Conservation (phyloP, 2,329 filamentous ascomycete species). For the Neurospora crassa region DNA sequence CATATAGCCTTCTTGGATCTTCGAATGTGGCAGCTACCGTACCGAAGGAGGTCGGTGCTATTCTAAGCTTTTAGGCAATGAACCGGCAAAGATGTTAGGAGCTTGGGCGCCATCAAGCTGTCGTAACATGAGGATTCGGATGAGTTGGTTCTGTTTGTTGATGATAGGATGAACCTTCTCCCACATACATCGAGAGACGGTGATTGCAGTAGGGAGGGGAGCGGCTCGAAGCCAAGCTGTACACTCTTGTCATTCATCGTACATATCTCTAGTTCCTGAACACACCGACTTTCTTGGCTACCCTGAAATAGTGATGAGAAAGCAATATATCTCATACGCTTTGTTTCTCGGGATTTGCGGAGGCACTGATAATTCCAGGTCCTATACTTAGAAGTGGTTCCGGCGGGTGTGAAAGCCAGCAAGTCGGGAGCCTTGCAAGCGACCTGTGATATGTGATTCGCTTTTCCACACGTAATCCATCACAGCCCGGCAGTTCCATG, state of each 20-base stretch:
- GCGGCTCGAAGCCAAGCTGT: background rate
- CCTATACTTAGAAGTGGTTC: background rate
- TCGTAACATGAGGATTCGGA: background rate
- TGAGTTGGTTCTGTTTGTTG: background rate
- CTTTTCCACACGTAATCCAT: background rate
- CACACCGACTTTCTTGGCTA: background rate
- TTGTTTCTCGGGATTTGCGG: background rate
- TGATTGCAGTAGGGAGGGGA: background rate
- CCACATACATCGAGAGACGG: background rate
- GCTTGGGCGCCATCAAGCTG: background rate
- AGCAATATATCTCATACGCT: background rate
- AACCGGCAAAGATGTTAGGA: background rate
- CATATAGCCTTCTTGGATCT: conserved; percentile 42
- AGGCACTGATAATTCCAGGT: background rate
- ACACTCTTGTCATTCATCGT: background rate
- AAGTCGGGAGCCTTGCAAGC: background rate
- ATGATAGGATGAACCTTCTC: background rate
- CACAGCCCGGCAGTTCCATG: background rate
- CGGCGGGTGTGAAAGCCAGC: background rate
- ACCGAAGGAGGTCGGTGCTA: conserved; percentile 11
- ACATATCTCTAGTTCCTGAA: background rate
- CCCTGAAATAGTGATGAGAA: background rate
- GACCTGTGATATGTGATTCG: background rate
- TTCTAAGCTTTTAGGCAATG: conserved; percentile 7
- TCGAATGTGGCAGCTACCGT: conserved; percentile 25